phyloP scores from a whole-genome alignment of 768 basidiomycete genomes.

The Phaeotremella fagi region DNA sequence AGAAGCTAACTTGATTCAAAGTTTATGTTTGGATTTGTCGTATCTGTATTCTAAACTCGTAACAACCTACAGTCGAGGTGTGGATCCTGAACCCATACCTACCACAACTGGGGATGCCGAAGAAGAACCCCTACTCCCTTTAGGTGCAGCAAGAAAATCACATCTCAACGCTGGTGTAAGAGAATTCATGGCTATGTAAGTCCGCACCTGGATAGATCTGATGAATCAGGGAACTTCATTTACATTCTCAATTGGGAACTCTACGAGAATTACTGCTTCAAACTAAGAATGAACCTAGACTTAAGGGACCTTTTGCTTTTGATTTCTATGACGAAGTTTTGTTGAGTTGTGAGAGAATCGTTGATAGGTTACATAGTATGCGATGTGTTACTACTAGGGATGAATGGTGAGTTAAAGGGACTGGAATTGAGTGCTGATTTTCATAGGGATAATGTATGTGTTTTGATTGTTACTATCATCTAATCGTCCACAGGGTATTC shows the following conservation, averaged over 20 bases:
- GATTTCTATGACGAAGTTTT: conserved; percentile 62
- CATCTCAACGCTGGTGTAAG: conserved; percentile 33
- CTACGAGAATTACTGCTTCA: conserved; percentile 79
- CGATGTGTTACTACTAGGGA: conserved; percentile 92
- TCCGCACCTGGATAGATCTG: conserved; percentile 10
- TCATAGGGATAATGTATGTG: conserved; percentile 65
- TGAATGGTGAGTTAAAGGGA: conserved; percentile 62
- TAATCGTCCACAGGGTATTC: conserved; percentile 59
- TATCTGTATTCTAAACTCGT: conserved; percentile 93
- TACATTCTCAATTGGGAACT: conserved; percentile 84
- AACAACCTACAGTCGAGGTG: conserved; percentile 64
- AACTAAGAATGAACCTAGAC: conserved; percentile 83
- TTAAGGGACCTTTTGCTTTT: conserved; percentile 93
- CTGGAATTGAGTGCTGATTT: not conserved
- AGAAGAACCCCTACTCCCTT: conserved; percentile 45
- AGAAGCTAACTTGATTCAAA: conserved; percentile 41
- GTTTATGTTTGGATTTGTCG: conserved; percentile 87
- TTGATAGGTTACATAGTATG: conserved; percentile 76
- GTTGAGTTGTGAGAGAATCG: conserved; percentile 49
- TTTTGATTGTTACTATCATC: not conserved
- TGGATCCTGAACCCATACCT: conserved; percentile 10
- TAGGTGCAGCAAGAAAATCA: conserved; percentile 7
- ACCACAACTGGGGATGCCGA: conserved; percentile 6
- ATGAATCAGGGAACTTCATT: conserved; percentile 77
- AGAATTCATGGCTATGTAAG: conserved; percentile 89